These are phyloP conservation scores for Leersia perrieri DNA, from an alignment of 176 grass and related monocot species.

Conservation along the genomic window DNA sequence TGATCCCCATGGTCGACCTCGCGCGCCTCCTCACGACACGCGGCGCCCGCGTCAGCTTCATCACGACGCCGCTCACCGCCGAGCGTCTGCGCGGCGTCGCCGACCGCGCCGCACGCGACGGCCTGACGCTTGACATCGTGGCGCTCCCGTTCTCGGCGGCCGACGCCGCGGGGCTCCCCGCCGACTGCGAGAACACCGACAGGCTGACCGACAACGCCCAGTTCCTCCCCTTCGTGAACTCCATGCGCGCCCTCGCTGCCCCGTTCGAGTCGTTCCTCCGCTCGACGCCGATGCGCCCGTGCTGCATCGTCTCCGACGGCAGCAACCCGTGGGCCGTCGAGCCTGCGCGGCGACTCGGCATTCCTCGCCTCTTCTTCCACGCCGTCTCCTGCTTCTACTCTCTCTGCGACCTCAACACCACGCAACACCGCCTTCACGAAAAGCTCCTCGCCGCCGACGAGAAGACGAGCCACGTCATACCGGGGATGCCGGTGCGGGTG, in stretches of 20 bases:
- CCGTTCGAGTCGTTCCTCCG: constrained; percentile 33
- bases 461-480: constrained; percentile 31
- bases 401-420: constrained; percentile 24
- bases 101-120: not conserved
- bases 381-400: constrained; percentile 40
- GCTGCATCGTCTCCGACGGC: constrained; percentile 46
- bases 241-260: constrained; percentile 2
- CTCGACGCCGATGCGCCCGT: not conserved
- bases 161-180: constrained; percentile 27
- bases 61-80: constrained; percentile 48
- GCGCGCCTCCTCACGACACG: constrained; percentile 45
- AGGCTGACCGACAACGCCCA: not conserved
- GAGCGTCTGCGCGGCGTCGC: constrained; percentile 37
- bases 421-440: not conserved
- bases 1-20: constrained; percentile 61
- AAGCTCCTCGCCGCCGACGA: too few species aligned
- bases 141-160: constrained; percentile 30
- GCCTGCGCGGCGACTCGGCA: not conserved
- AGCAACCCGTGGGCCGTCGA: constrained; percentile 47
- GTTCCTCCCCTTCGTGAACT: constrained; percentile 29
- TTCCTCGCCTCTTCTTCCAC: constrained; percentile 50
- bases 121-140: constrained; percentile 39
- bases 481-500: constrained; percentile 36
- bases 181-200: constrained; percentile 40
- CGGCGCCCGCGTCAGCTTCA: constrained; percentile 36